Evolutionary conservation across 164 flowering plant genomes (phyloP), one percentile per base, ranked within the genome.

Genomic region (Vitis rupestris): DNA sequence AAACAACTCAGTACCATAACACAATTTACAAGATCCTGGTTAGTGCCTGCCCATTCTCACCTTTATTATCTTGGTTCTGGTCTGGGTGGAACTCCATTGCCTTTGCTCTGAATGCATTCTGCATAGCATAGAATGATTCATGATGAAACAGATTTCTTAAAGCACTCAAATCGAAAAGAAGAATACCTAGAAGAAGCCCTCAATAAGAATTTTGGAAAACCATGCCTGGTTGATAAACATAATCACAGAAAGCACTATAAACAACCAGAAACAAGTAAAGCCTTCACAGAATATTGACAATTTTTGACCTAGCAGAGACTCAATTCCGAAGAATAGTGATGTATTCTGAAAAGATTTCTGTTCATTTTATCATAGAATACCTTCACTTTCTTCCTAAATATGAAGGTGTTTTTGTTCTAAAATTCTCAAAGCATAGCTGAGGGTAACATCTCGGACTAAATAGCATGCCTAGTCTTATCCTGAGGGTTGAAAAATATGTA

Each of bases 1-100:
- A 58, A 65, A 29, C 3, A 49, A 8, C 13, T 4, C 56, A 64
- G 16, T 37, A 49, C 50, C n/a, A 17, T 50, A 29, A 48, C 11
- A 11, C 31, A 17, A 23, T 49, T 37, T 17, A 19, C 44, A 6
- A 54, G 12, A 4, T 55, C 54, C n/a, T 50, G n/a, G 16, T 13
- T 19, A 57, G 15, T 23, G 61, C 44, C 54, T 50, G 47, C 11
- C 51, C 3, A n/a, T 54, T 16, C 81, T 47, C 61, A 87, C 99
- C 97, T 87, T 87, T 90, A 74, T 93, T 88, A 55, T 83, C 81
- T 81, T 90, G 97, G 86, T 93, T 96, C 81, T 96, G 98, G 81
- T 96, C 99, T 10, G 99, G 99, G 69, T 96, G 99, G 74, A 75
- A 92, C 84, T 90, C 78, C 86, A 68, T 84, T 49, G 99, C 99